Percentiles rank a stretch among this genome's conserved stretches.
These are phyloP conservation scores for Cafeteria roenbergensis DNA, from an alignment of 108 stramenopile species.

Conservation along the genomic window DNA sequence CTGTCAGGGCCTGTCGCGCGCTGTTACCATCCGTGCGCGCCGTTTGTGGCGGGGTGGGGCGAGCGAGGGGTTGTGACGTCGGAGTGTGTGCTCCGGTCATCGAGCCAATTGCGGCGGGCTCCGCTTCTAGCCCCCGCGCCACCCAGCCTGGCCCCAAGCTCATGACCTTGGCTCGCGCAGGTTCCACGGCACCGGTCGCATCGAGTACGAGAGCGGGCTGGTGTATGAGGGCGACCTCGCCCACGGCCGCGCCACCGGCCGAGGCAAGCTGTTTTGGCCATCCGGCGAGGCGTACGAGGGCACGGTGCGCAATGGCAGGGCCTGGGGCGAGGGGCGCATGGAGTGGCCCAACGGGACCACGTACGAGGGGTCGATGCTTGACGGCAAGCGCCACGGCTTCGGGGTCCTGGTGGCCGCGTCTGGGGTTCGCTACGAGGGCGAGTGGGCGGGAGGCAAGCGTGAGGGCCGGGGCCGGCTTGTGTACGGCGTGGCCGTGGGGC, in stretches of 20 bases:
- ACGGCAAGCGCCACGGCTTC: slow-evolving; percentile 4
- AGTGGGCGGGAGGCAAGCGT: background rate
- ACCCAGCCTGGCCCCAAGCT: no score
- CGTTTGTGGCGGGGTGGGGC: no score
- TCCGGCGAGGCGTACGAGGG: slow-evolving; percentile 10
- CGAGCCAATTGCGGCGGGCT: no score
- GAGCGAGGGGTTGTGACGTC: no score
- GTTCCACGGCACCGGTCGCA: background rate
- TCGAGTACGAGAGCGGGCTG: background rate
- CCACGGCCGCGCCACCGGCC: slow-evolving; percentile 1
- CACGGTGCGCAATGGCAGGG: background rate
- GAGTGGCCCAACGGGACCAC: slow-evolving; percentile 4
- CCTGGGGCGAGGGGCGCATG: background rate
- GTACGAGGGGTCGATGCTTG: slow-evolving; percentile 8
- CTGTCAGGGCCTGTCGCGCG: no score
- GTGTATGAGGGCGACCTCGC: background rate
- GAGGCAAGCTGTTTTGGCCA: background rate
- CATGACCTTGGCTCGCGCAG: background rate
- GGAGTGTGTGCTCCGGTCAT: no score
- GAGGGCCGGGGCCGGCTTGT: slow-evolving; percentile 1
- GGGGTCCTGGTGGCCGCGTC: background rate
- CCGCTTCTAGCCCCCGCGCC: no score
- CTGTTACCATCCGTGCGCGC: no score
- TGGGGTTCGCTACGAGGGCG: slow-evolving; percentile 1
- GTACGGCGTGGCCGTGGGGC: background rate